Percentiles rank a stretch among this genome's conserved stretches.
Evolutionary conservation across 169 alveolate genomes (phyloP).

Genomic region (Plasmodium vinckei): DNA sequence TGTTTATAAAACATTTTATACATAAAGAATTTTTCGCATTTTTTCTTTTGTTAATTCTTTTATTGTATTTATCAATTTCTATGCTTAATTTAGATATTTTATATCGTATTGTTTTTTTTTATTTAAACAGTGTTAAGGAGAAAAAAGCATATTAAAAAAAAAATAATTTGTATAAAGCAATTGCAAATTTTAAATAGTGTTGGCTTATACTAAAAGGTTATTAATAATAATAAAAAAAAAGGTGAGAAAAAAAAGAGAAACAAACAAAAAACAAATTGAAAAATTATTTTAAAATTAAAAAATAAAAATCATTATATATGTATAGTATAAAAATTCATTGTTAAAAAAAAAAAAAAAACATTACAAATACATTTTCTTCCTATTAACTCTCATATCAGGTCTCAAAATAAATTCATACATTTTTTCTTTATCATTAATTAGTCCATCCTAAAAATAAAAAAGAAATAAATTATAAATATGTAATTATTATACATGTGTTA

Average conservation of each 20-base stretch:
- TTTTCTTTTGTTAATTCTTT: too few species aligned
- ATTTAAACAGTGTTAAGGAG: too few species aligned
- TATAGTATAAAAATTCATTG: neutral
- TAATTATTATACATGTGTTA: constrained; percentile 81
- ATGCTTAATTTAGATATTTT: too few species aligned
- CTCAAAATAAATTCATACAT: constrained; percentile 92
- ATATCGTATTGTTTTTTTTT: too few species aligned
- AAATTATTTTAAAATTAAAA: constrained; percentile 1
- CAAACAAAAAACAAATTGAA: neutral
- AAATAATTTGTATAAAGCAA: too few species aligned
- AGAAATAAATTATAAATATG: constrained; percentile 84
- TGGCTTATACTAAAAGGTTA: too few species aligned
- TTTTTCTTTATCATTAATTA: constrained; percentile 88
- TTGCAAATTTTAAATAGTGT: too few species aligned
- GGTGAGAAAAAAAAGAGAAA: neutral
- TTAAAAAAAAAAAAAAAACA: neutral
- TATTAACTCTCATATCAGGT: constrained; percentile 94
- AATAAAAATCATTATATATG: neutral
- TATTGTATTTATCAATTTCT: too few species aligned
- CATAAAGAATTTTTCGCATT: too few species aligned
- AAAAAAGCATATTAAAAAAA: too few species aligned
- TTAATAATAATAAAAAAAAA: neutral
- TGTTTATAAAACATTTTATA: too few species aligned
- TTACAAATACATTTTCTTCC: constrained; percentile 91
- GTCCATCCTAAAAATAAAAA: constrained; percentile 85